Evolutionary conservation across 164 flowering plant genomes (phyloP).

Genomic region (Dillenia turbinata): DNA sequence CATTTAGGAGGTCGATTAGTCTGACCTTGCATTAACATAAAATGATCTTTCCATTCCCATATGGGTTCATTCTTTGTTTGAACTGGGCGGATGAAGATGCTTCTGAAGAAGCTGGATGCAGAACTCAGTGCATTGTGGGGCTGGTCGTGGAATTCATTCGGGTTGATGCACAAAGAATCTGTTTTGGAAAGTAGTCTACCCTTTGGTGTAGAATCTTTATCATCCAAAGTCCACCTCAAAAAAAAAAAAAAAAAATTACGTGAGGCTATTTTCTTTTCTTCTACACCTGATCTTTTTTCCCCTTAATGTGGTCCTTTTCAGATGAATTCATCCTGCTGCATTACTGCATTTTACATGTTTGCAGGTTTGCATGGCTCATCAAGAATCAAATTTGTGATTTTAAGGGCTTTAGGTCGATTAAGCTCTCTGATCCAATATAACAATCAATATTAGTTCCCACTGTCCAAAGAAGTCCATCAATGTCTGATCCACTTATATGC

Average conservation of each 20-base stretch:
- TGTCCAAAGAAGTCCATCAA: constrained; percentile 5
- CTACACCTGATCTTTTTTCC: neutral
- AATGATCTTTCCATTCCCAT: too few species aligned
- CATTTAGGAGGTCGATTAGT: too few species aligned
- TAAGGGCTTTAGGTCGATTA: neutral
- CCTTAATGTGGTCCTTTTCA: constrained; percentile 11
- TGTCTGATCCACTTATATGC: constrained; percentile 6
- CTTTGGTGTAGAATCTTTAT: constrained; percentile 17
- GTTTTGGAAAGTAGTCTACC: constrained; percentile 6
- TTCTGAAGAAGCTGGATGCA: too few species aligned
- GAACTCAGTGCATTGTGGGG: too few species aligned
- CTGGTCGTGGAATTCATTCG: neutral
- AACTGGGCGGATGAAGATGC: too few species aligned
- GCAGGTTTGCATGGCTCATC: constrained; percentile 3
- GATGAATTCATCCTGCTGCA: constrained; percentile 5
- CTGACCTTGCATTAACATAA: too few species aligned
- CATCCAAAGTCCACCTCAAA: constrained; percentile 14
- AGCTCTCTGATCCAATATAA: neutral
- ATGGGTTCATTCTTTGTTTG: too few species aligned
- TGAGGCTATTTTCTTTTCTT: neutral
- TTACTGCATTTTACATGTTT: neutral
- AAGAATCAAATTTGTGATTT: constrained; percentile 5
- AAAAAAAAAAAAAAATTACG: neutral
- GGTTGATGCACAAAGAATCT: constrained; percentile 8
- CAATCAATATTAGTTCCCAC: neutral